These are phyloP conservation scores for Aspergillus cejpii DNA, from an alignment of 2,329 filamentous ascomycete genomes.

Conservation along the genomic window DNA sequence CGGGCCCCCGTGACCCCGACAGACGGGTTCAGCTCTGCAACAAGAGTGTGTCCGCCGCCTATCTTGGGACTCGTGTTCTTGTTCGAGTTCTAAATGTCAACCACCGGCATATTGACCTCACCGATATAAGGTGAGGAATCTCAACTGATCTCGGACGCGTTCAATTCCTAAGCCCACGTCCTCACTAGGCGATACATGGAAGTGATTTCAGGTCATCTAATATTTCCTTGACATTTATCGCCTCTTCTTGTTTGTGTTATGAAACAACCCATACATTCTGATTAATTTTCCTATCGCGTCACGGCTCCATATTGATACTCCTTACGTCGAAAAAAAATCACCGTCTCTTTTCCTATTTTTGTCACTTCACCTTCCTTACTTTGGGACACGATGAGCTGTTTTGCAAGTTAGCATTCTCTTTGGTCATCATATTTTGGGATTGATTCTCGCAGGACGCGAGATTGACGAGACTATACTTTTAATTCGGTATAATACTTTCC, in stretches of 20 bases:
- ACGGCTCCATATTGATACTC: not conserved
- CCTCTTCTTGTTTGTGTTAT: not conserved
- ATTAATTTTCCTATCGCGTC: not conserved
- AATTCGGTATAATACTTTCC: conserved; percentile 8
- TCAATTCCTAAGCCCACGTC: no score
- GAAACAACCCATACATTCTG: not conserved
- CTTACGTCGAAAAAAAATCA: not conserved
- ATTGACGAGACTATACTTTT: not conserved
- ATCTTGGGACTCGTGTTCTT: not conserved
- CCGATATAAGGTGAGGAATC: not conserved
- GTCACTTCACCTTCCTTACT: not conserved
- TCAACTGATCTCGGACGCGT: not conserved
- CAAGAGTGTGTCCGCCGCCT: not conserved
- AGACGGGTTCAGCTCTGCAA: not conserved
- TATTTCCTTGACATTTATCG: no score
- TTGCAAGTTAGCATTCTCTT: not conserved
- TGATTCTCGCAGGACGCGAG: not conserved
- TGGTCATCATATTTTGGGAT: not conserved
- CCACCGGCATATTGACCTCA: not conserved
- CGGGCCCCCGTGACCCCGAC: not conserved
- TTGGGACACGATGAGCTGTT: not conserved
- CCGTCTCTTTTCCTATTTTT: not conserved
- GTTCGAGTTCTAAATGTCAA: not conserved
- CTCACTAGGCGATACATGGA: no score
- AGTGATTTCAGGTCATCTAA: no score